Evolutionary conservation across 768 basidiomycete genomes (phyloP).

Genomic region (Hericium coralloides): DNA sequence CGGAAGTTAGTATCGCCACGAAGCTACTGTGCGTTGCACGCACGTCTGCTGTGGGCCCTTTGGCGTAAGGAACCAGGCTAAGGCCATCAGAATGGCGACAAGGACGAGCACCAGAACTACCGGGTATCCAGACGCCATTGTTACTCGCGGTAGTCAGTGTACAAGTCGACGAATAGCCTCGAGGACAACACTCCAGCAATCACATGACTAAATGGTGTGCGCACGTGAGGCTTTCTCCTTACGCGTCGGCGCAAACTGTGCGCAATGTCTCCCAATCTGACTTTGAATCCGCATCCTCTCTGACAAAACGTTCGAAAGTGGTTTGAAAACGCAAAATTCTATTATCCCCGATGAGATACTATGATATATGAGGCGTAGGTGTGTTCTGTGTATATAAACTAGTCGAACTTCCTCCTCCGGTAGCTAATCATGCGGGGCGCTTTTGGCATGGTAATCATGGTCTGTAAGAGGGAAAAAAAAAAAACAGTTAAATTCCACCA

Average conservation of each 20-base stretch:
- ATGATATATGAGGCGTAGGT: neutral
- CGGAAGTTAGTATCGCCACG: neutral
- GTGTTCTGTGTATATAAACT: slow-evolving; percentile 9
- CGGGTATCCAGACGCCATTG: slow-evolving; percentile 66
- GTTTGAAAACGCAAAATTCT: neutral
- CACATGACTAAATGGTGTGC: too few species aligned
- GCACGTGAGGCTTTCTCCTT: too few species aligned
- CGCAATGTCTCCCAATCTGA: too few species aligned
- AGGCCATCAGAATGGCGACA: slow-evolving; percentile 53
- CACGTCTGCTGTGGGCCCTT: slow-evolving; percentile 91
- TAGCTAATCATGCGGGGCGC: slow-evolving; percentile 55
- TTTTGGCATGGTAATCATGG: slow-evolving; percentile 90
- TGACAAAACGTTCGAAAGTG: neutral
- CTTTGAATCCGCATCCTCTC: too few species aligned
- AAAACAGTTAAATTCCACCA: neutral
- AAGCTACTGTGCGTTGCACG: slow-evolving; percentile 18
- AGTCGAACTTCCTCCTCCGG: slow-evolving; percentile 54
- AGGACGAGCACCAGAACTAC: slow-evolving; percentile 60
- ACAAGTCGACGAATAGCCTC: too few species aligned
- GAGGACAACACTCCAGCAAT: too few species aligned
- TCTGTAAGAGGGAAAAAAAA: slow-evolving; percentile 35
- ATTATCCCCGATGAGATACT: neutral
- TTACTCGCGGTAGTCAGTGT: neutral
- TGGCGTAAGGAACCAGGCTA: slow-evolving; percentile 59
- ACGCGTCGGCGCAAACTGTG: too few species aligned